phyloP scores from a whole-genome alignment of 768 basidiomycete genomes.

The Lactarius indigo region DNA sequence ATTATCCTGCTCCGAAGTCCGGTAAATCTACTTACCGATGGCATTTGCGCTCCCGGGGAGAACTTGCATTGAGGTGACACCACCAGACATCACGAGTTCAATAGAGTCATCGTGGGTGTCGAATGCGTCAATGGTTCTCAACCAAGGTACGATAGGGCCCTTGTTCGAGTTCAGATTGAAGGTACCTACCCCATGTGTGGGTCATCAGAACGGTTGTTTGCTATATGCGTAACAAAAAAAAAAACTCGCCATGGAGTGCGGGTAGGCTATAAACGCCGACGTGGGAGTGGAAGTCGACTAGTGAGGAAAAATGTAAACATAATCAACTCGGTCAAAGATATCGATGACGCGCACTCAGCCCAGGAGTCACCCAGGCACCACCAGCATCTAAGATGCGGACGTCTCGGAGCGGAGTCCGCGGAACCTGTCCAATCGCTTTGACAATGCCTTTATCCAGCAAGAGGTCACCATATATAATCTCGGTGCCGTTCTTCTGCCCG shows the following conservation, averaged over 20 bases:
- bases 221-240: not conserved
- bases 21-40: conserved; percentile 48
- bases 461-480: conserved; percentile 58
- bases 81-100: conserved; percentile 74
- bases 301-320: conserved; percentile 7
- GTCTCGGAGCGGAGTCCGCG: conserved; percentile 35
- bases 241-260: conserved; percentile 39
- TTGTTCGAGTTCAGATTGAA: conserved; percentile 62
- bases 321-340: conserved; percentile 19
- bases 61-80: conserved; percentile 81
- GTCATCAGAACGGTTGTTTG: not conserved
- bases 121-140: conserved; percentile 79
- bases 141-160: conserved; percentile 70
- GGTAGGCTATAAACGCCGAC: conserved; percentile 71
- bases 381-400: conserved; percentile 55
- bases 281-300: conserved; percentile 56
- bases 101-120: conserved; percentile 83
- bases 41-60: conserved; percentile 75
- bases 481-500: conserved; percentile 52
- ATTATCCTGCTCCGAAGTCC: conserved; percentile 18
- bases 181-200: conserved; percentile 36
- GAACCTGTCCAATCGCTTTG: conserved; percentile 50
- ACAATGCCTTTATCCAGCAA: conserved; percentile 65
- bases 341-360: conserved; percentile 41
- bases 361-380: conserved; percentile 65